Evolutionary conservation across 495 filamentous ascomycete species (phyloP), one percentile per base, ranked within the genome.

Genomic region (Pyrenula aspistea): DNA sequence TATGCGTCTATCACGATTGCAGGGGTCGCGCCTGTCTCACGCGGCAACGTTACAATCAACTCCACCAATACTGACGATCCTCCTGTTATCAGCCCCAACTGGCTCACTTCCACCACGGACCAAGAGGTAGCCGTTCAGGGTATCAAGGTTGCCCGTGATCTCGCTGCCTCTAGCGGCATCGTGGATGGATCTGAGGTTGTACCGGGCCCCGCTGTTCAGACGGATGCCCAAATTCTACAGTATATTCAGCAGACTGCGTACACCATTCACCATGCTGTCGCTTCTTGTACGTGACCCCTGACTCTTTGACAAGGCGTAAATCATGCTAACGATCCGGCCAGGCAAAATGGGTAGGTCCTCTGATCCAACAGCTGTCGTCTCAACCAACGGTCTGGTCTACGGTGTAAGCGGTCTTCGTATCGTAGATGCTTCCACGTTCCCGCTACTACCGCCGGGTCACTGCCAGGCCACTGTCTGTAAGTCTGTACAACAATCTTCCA

Each of bases 341-440:
- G 73, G 77, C 66, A 71, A 69, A 56, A 84, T 86, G 80, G 82
- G 83, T 0, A 65, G 53, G 10, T 20, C 23, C 0, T 59, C 57
- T 22, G 82, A 85, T 60, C 15, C 60, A 0, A 75, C 69, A 63
- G 80, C 82, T 0, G 83, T 87, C 10, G 70, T 86, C 10, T 83
- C 86, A 59, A 58, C 65, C 0, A 62, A 70, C 10, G 76, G 70
- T 0, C 68, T 68, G 24, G 83, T 85, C 0, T 66, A 67, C 56
- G 81, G 81, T 0, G 77, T 82, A 0, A 55, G 68, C 1, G 65
- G 68, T 0, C 53, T 86, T 53, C 69, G 82, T 19, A 76, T 85
- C 12, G 80, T 85, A 2, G 83, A 87, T 67, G 78, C 78, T 1
- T 75, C 73, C 47, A 64, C 75, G 21, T 81, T 85, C 57, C 76